phyloP scores from a whole-genome alignment of 1,284 basidiomycete genomes.

The Austroboletus novae-zelandiae region DNA sequence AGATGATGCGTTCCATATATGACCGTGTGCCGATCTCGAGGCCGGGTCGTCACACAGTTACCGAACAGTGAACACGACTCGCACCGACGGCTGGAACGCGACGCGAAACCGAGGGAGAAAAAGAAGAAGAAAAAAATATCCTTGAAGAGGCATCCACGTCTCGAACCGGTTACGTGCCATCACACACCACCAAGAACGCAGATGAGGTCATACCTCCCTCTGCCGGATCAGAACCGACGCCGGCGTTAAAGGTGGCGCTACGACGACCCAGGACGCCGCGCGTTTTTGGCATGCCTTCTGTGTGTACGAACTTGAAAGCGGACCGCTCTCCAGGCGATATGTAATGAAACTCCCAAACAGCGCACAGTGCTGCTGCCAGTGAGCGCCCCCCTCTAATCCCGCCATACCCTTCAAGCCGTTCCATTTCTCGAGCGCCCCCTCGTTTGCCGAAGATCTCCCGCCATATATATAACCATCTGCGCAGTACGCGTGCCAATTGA shows the following conservation, averaged over 20 bases:
- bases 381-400: constrained; percentile 7
- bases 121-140: no score
- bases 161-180: constrained; percentile 4
- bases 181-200: not conserved
- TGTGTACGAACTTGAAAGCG: not conserved
- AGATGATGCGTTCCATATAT: no score
- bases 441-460: not conserved
- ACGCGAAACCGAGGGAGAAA: no score
- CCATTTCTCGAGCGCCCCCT: not conserved
- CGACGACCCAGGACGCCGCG: no score
- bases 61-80: no score
- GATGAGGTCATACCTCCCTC: constrained; percentile 8
- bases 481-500: not conserved
- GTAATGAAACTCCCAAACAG: constrained; percentile 7
- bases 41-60: no score
- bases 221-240: not conserved
- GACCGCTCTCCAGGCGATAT: constrained; percentile 3
- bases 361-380: no score
- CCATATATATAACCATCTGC: constrained; percentile 3
- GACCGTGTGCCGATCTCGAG: no score
- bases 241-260: not conserved
- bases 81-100: no score
- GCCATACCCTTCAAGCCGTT: not conserved
- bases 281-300: no score
- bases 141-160: not conserved